These are phyloP conservation scores for Lonicera japonica DNA, from an alignment of 129 eudicot genomes.

Conservation along the genomic window DNA sequence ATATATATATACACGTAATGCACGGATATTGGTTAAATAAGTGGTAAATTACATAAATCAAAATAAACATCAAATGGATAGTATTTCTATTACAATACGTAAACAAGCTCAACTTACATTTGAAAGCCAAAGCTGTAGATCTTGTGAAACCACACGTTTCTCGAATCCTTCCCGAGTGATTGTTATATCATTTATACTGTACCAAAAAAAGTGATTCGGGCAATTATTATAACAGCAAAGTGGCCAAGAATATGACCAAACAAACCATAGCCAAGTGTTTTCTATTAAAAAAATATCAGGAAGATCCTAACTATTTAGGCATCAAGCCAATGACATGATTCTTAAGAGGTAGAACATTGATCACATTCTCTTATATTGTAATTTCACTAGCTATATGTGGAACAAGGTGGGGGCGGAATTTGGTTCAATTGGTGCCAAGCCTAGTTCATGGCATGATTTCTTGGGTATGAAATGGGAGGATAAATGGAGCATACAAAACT, in stretches of 20 bases:
- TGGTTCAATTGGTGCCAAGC: too few species aligned
- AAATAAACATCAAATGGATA: background rate
- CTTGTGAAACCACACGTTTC: conserved; percentile 93
- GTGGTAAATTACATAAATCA: conserved; percentile 1
- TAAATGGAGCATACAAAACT: too few species aligned
- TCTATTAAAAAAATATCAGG: background rate
- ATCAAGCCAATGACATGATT: too few species aligned
- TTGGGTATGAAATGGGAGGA: too few species aligned
- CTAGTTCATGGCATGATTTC: too few species aligned
- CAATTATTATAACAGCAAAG: background rate
- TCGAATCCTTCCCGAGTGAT: conserved; percentile 94
- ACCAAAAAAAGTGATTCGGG: background rate
- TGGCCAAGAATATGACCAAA: too few species aligned
- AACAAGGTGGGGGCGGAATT: too few species aligned
- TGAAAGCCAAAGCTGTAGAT: conserved; percentile 96
- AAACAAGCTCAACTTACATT: conserved; percentile 49
- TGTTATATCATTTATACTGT: conserved; percentile 59
- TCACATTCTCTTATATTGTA: too few species aligned
- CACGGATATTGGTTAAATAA: background rate
- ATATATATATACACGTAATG: background rate
- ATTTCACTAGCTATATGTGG: too few species aligned
- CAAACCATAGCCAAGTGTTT: too few species aligned
- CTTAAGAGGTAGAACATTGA: too few species aligned
- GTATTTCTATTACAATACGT: background rate
- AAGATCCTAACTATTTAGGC: background rate